Base-by-base conservation (phyloP, 73 alveolate genomes). In the Tetrahymena malaccensis region DNA sequence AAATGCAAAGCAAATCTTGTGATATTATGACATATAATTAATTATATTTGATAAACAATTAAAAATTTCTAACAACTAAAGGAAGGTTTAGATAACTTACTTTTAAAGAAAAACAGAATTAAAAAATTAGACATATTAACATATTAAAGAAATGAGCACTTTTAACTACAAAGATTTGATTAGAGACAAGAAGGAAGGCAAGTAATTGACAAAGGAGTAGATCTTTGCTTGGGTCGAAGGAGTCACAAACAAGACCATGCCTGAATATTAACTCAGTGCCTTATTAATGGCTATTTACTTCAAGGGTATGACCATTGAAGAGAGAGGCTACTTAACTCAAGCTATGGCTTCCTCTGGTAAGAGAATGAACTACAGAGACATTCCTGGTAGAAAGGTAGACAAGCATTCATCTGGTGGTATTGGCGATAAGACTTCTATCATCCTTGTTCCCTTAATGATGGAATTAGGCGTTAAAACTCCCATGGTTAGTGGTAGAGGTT, bases 401-500 rank as follows among this genome's bases (percentile, higher is more conserved):
- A 96, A 96, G 58, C 98, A 96, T 83, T 95, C 97, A 38, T 94
- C 97, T 85, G 98, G 98, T 37, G 98, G 98, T 43, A 95, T 93
- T 25, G 98, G 98, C 27, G 97, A 96, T 95, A 96, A 95, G 96
- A 96, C 95, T 10, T 95, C 98, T 9, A 34, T 95, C 94, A 95
- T 95, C 34, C 94, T 94, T 34, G 97, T 94, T 7, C 97, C 98
- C 35, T 85, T 96, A 93, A 44, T 96, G 83, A 96, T 96, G 50
- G 70, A 94, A 22, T 96, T 94, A 89, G 98, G 98, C n/a, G 38
- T 93, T 22, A 35, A 37, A 35, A 93, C 40, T 25, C 96, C 96
- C 84, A 93, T 95, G 94, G 95, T 96, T 95, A 85, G 95, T 58
- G 98, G 98, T 10, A 95, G 96, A 40, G 98, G 98, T 15, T 84